Conservation (phyloP, 225 moss, liverwort and hornwort genomes). For the Takakia lepidozioides region DNA sequence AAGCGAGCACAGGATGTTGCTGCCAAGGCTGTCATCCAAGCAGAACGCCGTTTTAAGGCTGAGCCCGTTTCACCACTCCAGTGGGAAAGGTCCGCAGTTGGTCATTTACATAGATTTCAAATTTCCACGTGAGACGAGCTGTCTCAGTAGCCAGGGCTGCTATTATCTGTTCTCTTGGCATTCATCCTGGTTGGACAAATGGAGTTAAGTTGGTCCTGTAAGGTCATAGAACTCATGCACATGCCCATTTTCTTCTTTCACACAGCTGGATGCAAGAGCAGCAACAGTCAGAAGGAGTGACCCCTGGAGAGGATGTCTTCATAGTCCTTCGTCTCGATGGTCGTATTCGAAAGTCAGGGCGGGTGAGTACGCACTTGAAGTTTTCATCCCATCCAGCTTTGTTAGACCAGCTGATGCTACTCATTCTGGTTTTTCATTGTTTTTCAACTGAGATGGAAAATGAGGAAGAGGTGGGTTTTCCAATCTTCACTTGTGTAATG, state of each 20-base stretch:
- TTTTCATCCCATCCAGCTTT: too few relatives aligned
- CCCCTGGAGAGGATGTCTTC: conserved; percentile 66
- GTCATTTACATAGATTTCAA: background rate
- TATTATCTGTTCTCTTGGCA: background rate
- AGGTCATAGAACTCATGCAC: too few relatives aligned
- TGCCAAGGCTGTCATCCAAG: conserved; percentile 58
- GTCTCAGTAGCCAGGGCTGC: background rate
- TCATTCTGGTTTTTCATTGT: background rate
- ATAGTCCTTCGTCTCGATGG: conserved; percentile 79
- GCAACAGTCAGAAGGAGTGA: conserved; percentile 67
- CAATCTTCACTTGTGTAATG: background rate
- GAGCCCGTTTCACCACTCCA: conserved; percentile 55
- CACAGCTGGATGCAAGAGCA: conserved; percentile 84
- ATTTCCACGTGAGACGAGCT: conserved; percentile 5
- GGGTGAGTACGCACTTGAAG: conserved; percentile 60
- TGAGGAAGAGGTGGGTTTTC: background rate
- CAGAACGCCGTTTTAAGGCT: conserved; percentile 69
- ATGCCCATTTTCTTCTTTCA: background rate
- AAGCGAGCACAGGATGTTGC: conserved; percentile 65
- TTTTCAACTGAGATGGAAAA: background rate
- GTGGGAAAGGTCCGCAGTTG: conserved; percentile 72
- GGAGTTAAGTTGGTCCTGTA: too few relatives aligned
- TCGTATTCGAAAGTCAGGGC: conserved; percentile 72
- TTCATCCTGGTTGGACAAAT: background rate
- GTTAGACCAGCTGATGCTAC: conserved; percentile 1